phyloP scores from a whole-genome alignment of 495 filamentous ascomycete genomes.

The Aspergillus incahuasiensis region DNA sequence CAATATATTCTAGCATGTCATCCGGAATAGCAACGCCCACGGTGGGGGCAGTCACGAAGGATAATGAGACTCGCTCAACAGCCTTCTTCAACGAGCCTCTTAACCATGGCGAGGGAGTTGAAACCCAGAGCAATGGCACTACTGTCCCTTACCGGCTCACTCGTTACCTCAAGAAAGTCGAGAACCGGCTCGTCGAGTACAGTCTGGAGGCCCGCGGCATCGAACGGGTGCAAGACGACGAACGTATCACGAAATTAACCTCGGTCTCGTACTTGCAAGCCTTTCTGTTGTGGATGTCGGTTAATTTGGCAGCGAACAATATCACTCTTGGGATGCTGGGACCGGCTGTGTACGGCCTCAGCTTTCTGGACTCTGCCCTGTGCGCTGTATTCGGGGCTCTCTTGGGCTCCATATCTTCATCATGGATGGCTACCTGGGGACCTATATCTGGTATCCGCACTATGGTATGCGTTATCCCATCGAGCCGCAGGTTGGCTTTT shows the following conservation, averaged over 20 bases:
- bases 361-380: conserved; percentile 61
- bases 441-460: conserved; percentile 67
- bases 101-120: conserved; percentile 21
- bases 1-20: conserved; percentile 30
- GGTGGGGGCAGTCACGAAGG: conserved; percentile 26
- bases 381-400: conserved; percentile 61
- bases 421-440: conserved; percentile 71
- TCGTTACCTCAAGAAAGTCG: conserved; percentile 31
- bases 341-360: conserved; percentile 61
- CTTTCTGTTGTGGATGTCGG: conserved; percentile 65
- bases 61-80: conserved; percentile 15
- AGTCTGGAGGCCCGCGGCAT: conserved; percentile 72
- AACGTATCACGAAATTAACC: conserved; percentile 50
- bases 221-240: conserved; percentile 59
- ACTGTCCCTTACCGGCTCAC: conserved; percentile 28
- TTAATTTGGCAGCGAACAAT: conserved; percentile 75
- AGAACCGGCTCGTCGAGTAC: conserved; percentile 45
- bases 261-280: conserved; percentile 59
- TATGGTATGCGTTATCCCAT: conserved; percentile 39
- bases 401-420: conserved; percentile 54
- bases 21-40: conserved; percentile 28
- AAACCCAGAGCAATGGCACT: conserved; percentile 14
- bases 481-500: background rate
- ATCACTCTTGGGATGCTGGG: conserved; percentile 71
- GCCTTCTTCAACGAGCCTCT: conserved; percentile 7